These are phyloP conservation scores for Rhizophora mangle DNA, from an alignment of 345 rosid genomes.

Conservation along the genomic window DNA sequence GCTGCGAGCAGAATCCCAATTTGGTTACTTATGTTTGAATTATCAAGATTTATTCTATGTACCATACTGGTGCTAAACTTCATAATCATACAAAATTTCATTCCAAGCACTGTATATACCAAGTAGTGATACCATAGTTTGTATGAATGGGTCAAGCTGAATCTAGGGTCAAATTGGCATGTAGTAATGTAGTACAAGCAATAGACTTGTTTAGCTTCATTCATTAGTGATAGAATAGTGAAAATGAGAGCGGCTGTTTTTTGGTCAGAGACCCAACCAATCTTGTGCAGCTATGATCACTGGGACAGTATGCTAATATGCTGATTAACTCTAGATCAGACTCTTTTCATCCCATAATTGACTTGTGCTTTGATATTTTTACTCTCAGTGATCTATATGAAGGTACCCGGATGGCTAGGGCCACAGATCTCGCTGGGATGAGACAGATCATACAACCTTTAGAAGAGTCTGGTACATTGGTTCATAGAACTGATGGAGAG, in stretches of 20 bases:
- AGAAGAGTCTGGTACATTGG: conserved; percentile 66
- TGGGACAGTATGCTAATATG: not conserved
- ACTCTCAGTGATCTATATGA: conserved; percentile 75
- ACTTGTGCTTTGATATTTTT: conserved; percentile 17
- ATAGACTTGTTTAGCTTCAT: not conserved
- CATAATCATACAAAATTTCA: no score
- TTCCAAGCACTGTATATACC: no score
- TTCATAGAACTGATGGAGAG: conserved; percentile 74
- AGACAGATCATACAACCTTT: conserved; percentile 67
- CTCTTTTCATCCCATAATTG: conserved; percentile 7
- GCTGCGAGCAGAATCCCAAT: no score
- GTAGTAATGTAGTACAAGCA: not conserved
- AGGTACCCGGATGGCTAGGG: conserved; percentile 77
- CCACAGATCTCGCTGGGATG: conserved; percentile 68
- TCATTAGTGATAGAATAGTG: not conserved
- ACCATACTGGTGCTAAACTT: no score
- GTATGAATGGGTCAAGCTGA: not conserved
- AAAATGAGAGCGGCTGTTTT: not conserved
- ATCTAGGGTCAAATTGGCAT: not conserved
- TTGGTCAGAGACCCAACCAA: not conserved
- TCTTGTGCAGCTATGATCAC: not conserved
- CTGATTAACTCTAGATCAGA: not conserved
- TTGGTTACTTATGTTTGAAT: no score
- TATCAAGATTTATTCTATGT: no score
- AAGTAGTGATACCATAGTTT: no score